These are phyloP conservation scores for Nemania sp. DNA, from an alignment of 2,329 filamentous ascomycete genomes.

Conservation along the genomic window DNA sequence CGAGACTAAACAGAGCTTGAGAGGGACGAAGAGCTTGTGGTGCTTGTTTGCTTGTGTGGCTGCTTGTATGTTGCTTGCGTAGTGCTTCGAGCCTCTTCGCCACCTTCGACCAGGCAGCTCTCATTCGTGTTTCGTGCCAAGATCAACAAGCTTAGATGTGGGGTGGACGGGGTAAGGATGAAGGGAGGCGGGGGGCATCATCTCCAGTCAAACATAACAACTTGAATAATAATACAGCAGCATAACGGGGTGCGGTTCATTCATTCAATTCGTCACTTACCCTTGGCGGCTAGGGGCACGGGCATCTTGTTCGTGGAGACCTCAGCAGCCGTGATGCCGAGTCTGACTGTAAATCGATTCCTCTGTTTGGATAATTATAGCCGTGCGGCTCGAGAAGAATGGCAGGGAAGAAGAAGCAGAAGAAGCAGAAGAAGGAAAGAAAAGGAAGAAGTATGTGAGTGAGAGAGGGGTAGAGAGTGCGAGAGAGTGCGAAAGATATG, in stretches of 20 bases:
- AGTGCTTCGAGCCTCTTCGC: conserved; percentile 29
- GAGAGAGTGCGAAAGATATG: too few relatives aligned
- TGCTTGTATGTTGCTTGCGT: conserved; percentile 28
- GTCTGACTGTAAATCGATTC: neutral
- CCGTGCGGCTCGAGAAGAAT: neutral
- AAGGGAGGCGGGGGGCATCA: neutral
- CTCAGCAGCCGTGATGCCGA: conserved; percentile 9
- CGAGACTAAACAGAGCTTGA: neutral
- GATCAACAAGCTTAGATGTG: conserved; percentile 26
- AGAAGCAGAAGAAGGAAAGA: too few relatives aligned
- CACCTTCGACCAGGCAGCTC: conserved; percentile 33
- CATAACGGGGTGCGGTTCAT: too few relatives aligned
- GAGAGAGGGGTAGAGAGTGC: neutral
- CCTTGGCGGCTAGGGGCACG: conserved; percentile 45
- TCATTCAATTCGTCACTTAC: conserved; percentile 37
- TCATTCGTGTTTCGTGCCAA: conserved; percentile 33
- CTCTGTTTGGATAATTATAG: neutral
- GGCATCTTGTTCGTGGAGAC: conserved; percentile 39
- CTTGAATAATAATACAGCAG: too few relatives aligned
- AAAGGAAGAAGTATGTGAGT: too few relatives aligned
- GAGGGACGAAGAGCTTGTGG: too few relatives aligned
- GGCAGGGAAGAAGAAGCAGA: neutral
- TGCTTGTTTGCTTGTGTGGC: neutral
- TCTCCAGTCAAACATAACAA: neutral
- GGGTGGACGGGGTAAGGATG: too few relatives aligned